phyloP scores from a whole-genome alignment of 768 basidiomycete species.

The Boletus subparvulus region DNA sequence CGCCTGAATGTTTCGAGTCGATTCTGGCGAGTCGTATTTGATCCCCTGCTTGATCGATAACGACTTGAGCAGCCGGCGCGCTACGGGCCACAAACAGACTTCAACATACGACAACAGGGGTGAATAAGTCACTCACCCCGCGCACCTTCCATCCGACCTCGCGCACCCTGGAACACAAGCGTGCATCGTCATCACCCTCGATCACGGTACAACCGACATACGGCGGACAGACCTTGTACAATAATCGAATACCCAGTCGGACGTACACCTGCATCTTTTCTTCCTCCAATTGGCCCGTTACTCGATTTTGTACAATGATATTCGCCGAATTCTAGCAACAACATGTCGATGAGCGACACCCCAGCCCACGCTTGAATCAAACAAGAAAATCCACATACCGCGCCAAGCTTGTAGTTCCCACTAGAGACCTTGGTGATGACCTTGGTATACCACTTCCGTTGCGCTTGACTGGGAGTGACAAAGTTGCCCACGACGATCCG shows the following conservation, averaged over 20 bases:
- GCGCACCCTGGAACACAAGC: conserved; percentile 57
- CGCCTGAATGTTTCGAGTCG: conserved; percentile 75
- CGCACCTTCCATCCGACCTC: conserved; percentile 84
- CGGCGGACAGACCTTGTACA: conserved; percentile 66
- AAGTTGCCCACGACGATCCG: conserved; percentile 91
- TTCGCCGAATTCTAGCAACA: conserved; percentile 84
- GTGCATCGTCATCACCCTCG: neutral
- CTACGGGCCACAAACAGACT: conserved; percentile 50
- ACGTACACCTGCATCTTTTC: conserved; percentile 99
- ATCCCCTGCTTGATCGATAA: conserved; percentile 90
- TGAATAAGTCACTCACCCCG: conserved; percentile 52
- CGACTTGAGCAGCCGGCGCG: conserved; percentile 72
- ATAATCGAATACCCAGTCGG: conserved; percentile 82
- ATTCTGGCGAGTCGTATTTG: conserved; percentile 89
- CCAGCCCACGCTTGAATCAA: neutral
- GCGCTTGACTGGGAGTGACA: conserved; percentile 91
- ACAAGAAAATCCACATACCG: conserved; percentile 46
- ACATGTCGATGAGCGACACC: neutral
- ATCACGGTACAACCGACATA: neutral
- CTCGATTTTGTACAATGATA: conserved; percentile 93
- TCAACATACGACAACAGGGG: neutral
- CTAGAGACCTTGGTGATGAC: conserved; percentile 82
- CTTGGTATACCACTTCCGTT: conserved; percentile 96
- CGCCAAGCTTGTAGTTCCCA: conserved; percentile 88
- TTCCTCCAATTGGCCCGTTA: conserved; percentile 90